Evolutionary conservation across 2,329 filamentous ascomycete genomes (phyloP), one percentile per base, ranked within the genome.

Genomic region (Thermoascus crustaceus): DNA sequence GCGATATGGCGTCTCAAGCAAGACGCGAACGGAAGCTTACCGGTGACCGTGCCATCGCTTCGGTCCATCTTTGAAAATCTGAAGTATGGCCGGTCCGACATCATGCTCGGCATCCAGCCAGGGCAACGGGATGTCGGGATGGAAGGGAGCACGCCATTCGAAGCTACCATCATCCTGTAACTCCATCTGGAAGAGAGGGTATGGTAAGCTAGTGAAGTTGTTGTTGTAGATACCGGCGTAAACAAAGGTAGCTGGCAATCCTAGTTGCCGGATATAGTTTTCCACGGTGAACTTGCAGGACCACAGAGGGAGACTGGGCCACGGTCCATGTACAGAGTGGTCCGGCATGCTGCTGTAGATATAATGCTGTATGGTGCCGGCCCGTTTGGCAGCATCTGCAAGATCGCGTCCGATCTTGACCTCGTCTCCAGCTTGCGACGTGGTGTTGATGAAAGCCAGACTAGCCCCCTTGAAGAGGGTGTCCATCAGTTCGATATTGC

Each of bases 151-250:
- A 54, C 86, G 80, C 91, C 91, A 96, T 39, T 81, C 68, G 57
- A 95, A 95, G 35, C 83, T 87, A 11, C 85, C 87, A 50, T 95
- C 86, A 1, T 71, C 61, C 60, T 86, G 80, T 30, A 94, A 68
- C 44, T 93, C 86, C 83, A 95, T 94, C 64, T 88, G 91, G 67
- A 96, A 96, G 3, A 96, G 72, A 1, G 91, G 91, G 55, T 94
- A 96, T 1, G 78, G 79, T 20, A 95, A 72, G 30, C 85, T 91
- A 19, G 89, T 96, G 64, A 96, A 98, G 60, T 98, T 96, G 65
- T 96, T 96, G 71, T 96, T 94, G 71, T 96, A 98, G 51, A 95
- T 95, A 40, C 89, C 91, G 7, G 88, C 86, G 62, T 95, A 95
- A 46, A 95, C 81, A 60, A 94, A 96, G 0, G 89, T 96, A 1